Percentiles rank a stretch among this genome's conserved stretches.
Evolutionary conservation across 306 rosid species (phyloP).

Genomic region (Begonia loranthoides): DNA sequence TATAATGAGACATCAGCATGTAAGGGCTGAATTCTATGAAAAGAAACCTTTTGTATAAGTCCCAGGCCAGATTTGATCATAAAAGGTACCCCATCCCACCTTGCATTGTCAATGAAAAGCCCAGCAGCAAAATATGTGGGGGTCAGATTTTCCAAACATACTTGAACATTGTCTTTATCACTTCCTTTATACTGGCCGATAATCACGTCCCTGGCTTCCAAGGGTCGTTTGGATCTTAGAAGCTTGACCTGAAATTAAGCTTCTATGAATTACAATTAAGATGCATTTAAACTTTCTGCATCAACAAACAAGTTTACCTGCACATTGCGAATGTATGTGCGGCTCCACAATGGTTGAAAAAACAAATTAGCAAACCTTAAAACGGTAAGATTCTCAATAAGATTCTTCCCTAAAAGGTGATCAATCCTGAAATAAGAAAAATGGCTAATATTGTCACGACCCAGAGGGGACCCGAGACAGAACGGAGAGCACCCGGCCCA

Average conservation of each 20-base stretch:
- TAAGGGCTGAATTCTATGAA: not conserved
- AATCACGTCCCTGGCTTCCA: conserved; percentile 63
- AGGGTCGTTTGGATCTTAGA: conserved; percentile 61
- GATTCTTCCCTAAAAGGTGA: conserved; percentile 90
- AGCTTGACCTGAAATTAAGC: conserved; percentile 67
- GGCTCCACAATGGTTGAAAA: conserved; percentile 86
- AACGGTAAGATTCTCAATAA: conserved; percentile 88
- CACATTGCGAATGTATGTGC: conserved; percentile 58
- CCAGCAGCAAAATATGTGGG: conserved; percentile 89
- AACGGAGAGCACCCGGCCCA: no score
- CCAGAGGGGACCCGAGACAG: no score
- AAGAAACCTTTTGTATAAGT: conserved; percentile 27
- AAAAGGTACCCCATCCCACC: conserved; percentile 99
- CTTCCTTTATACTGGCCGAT: conserved; percentile 86
- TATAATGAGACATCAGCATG: no score
- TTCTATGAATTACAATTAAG: conserved; percentile 19
- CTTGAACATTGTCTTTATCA: conserved; percentile 29
- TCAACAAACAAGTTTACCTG: conserved; percentile 36
- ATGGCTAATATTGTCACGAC: conserved; percentile 10
- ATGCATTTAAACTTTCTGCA: conserved; percentile 6
- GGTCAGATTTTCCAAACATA: conserved; percentile 39
- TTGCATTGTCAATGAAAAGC: conserved; percentile 68
- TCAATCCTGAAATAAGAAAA: conserved; percentile 61
- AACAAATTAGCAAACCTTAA: conserved; percentile 88
- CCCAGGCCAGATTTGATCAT: conserved; percentile 77